Conservation (phyloP, 306 rosid species). For the Cucurbita moschata region DNA sequence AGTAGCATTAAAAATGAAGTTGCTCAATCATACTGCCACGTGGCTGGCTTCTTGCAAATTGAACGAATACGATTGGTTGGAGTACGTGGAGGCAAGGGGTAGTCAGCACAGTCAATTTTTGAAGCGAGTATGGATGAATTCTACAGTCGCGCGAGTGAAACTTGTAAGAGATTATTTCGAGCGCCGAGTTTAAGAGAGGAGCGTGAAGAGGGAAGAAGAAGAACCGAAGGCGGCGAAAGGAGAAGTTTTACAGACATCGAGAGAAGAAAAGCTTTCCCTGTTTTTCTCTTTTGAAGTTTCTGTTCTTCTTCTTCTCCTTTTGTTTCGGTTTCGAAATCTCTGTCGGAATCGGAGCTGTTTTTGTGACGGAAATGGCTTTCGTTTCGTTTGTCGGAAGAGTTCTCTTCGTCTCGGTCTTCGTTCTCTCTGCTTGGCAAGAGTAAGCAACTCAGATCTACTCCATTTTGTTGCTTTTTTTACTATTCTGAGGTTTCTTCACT, state of each 20-base stretch:
- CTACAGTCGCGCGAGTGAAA: neutral
- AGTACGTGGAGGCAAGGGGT: neutral
- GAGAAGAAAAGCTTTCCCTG: neutral
- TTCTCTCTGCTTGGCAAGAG: slow-evolving; percentile 54
- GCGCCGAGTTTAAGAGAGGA: neutral
- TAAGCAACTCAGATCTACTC: slow-evolving; percentile 28
- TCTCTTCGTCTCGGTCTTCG: slow-evolving; percentile 45
- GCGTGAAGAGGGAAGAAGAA: neutral
- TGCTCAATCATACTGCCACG: neutral
- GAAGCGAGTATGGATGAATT: neutral
- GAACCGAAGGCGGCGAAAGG: neutral
- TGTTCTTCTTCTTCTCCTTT: neutral
- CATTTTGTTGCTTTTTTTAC: neutral
- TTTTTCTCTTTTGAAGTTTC: neutral
- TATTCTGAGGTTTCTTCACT: neutral
- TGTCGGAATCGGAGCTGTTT: neutral
- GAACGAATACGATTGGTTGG: neutral
- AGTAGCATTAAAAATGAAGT: too few relatives aligned
- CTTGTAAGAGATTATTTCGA: neutral
- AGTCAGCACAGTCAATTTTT: neutral
- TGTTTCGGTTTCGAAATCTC: neutral
- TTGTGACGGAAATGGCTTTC: slow-evolving; percentile 35
- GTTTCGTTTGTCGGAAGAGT: slow-evolving; percentile 43
- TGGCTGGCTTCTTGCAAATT: neutral
- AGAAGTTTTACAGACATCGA: neutral